Evolutionary conservation across 2,329 filamentous ascomycete species (phyloP).

Genomic region (Dactylellina leptospora): DNA sequence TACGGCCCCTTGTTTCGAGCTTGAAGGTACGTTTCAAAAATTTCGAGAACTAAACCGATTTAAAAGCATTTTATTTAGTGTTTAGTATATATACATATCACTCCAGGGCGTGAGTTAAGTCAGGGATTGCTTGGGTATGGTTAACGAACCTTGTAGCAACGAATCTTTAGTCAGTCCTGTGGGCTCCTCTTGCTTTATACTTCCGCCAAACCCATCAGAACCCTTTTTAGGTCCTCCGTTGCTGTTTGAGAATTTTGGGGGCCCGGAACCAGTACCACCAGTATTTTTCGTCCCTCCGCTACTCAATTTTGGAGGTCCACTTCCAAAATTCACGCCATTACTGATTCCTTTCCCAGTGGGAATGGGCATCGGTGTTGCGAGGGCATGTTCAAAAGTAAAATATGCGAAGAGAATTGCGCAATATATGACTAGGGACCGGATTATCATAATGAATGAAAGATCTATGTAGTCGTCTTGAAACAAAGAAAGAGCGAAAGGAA

Average conservation of each 20-base stretch:
- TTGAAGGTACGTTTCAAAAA: constrained; percentile 16
- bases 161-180: constrained; percentile 18
- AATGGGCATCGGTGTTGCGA: constrained; percentile 11
- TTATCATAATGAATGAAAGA: neutral
- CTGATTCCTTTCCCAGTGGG: constrained; percentile 18
- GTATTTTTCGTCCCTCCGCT: neutral
- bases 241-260: constrained; percentile 13
- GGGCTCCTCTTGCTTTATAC: neutral
- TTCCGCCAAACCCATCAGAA: constrained; percentile 7
- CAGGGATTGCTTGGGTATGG: no score
- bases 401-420: neutral
- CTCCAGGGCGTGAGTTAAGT: no score
- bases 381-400: constrained; percentile 9
- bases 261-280: neutral
- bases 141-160: constrained; percentile 11
- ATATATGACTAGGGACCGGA: neutral
- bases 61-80: no score
- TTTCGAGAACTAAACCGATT: constrained; percentile 22
- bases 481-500: no score
- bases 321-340: constrained; percentile 11
- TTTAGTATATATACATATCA: no score
- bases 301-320: constrained; percentile 16
- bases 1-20: constrained; percentile 2
- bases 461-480: neutral
- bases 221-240: neutral